Percentiles rank a stretch among this genome's conserved stretches.
Conservation (phyloP, 73 alveolate species). For the Paramecium biaurelia region DNA sequence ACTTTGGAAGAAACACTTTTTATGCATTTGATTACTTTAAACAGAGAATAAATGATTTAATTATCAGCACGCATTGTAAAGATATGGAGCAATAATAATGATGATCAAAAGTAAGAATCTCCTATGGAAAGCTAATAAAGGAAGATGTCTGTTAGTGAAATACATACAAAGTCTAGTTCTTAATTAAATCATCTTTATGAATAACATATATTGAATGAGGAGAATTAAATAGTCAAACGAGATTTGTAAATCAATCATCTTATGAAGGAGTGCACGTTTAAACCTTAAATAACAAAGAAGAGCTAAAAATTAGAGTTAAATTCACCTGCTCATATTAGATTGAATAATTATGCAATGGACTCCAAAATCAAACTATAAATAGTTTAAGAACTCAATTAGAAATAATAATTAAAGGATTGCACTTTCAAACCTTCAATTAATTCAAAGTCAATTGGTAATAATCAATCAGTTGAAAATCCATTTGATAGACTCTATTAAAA, state of each 20-base stretch:
- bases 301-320: not conserved
- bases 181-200: not conserved
- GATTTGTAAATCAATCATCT: not conserved
- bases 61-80: not conserved
- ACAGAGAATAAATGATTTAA: not conserved
- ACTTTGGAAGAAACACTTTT: not conserved
- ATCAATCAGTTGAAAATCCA: not conserved
- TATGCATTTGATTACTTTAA: not conserved
- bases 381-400: not conserved
- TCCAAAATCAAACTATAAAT: not conserved
- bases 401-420: not conserved
- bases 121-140: not conserved
- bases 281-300: constrained; percentile 4
- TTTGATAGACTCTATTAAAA: constrained; percentile 20
- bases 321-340: not conserved
- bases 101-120: not conserved
- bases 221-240: not conserved
- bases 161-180: not conserved
- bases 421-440: not conserved
- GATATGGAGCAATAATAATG: not conserved
- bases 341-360: not conserved
- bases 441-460: not conserved
- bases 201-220: not conserved
- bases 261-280: constrained; percentile 1
- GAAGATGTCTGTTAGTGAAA: not conserved